Conservation (phyloP, 2,329 filamentous ascomycete genomes). For the Leptographium wingfieldii region DNA sequence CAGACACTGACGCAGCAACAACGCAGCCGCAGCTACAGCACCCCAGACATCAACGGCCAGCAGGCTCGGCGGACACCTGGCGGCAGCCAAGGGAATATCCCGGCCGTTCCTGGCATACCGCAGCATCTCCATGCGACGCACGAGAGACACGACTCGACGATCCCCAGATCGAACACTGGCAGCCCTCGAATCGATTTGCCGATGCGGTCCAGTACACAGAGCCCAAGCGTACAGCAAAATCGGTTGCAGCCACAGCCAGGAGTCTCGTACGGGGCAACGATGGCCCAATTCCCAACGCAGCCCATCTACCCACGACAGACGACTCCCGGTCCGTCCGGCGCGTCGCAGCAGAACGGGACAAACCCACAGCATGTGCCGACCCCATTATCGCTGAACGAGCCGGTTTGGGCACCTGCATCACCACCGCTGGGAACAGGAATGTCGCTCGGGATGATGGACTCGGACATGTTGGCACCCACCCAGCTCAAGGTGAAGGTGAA, state of each 20-base stretch:
- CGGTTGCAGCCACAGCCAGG: slow-evolving; percentile 32
- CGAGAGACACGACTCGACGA: slow-evolving; percentile 38
- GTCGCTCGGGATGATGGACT: slow-evolving; percentile 16
- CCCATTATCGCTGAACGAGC: slow-evolving; percentile 13
- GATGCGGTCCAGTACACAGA: slow-evolving; percentile 56
- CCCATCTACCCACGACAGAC: slow-evolving; percentile 38
- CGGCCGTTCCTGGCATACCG: slow-evolving; percentile 65
- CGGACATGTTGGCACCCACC: slow-evolving; percentile 43
- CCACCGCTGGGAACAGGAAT: slow-evolving; percentile 26
- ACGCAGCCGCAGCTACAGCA: slow-evolving; percentile 82
- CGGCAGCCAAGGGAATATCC: slow-evolving; percentile 41
- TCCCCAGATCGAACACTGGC: slow-evolving; percentile 69
- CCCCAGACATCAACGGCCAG: slow-evolving; percentile 77
- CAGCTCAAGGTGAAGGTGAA: slow-evolving; percentile 95
- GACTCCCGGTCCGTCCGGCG: slow-evolving; percentile 24
- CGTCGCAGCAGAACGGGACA: slow-evolving; percentile 6
- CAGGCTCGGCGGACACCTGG: slow-evolving; percentile 44
- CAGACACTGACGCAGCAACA: slow-evolving; percentile 50
- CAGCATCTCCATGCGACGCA: slow-evolving; percentile 51
- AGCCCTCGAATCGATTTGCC: slow-evolving; percentile 62
- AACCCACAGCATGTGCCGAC: not conserved
- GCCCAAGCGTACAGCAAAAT: slow-evolving; percentile 54
- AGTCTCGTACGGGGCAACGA: slow-evolving; percentile 35
- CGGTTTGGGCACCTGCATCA: slow-evolving; percentile 17
- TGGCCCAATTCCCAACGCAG: slow-evolving; percentile 43